Evolutionary conservation across 1,139 yeast genomes (phyloP), one percentile per base, ranked within the genome.

Genomic region (Barnettozyma hawaiiensis): DNA sequence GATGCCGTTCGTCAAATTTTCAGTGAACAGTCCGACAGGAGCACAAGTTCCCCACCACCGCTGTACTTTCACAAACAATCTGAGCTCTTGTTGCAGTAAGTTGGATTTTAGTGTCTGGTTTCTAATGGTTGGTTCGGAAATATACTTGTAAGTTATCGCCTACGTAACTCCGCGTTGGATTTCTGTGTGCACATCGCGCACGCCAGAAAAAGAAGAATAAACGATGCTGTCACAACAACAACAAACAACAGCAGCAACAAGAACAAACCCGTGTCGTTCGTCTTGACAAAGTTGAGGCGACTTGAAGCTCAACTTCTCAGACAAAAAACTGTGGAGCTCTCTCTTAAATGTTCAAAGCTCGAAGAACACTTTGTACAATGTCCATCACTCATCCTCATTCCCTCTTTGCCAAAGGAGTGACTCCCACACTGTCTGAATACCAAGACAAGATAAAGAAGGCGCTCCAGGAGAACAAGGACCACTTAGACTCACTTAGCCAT

Each of bases 401-500:
- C 21, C 37, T 34, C 14, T 34, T 34, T 24, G 18, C 28, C 27
- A 34, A 34, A 23, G 37, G 37, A 3, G 19, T 15, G 7, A 34
- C 37, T 5, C 42, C 26, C 18, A 14, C 37, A n/a, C 9, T 9
- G 24, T 23, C 36, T 16, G 43, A 61, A 23, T 44, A 44, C 31
- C 37, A 40, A 8, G 18, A 20, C 12, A 35, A 10, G 19, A 41
- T 65, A 15, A 42, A 52, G 20, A 41, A 47, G 22, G 62, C 61
- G 37, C 45, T 65, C 19, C 39, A 44, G 19, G 46, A 47, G 23
- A 66, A 66, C 50, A 45, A 46, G 31, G 53, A 50, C 3, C 65
- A 66, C 44, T 43, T 66, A n/a, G 51, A 57, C 4, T 58, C 65
- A 0, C 45, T 66, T 18, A 47, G 48, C 7, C 61, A 66, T 37